Percentiles rank a stretch among this genome's conserved stretches.
Evolutionary conservation across 768 basidiomycete genomes (phyloP).

Genomic region (Psilocybe cyanescens): DNA sequence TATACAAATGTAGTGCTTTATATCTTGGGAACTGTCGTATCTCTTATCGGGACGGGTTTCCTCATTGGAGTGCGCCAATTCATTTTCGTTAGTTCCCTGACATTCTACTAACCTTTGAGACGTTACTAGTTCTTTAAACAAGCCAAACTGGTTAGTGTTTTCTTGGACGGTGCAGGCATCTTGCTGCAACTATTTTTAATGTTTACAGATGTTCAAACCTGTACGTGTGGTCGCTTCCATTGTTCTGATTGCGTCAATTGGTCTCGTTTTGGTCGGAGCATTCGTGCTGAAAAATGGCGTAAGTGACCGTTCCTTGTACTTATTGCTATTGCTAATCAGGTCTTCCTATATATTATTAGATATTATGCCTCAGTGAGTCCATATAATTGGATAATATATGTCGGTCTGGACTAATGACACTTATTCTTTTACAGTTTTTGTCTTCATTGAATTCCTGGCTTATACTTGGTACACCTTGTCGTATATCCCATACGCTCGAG

Average conservation of each 20-base stretch:
- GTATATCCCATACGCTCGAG: conserved; percentile 91
- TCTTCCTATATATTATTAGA: conserved; percentile 34
- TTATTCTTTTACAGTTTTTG: conserved; percentile 64
- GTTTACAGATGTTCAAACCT: conserved; percentile 88
- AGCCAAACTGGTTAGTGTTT: conserved; percentile 66
- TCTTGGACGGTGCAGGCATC: not conserved
- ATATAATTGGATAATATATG: not conserved
- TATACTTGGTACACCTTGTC: conserved; percentile 89
- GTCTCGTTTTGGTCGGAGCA: conserved; percentile 82
- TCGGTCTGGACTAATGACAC: conserved; percentile 8
- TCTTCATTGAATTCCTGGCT: conserved; percentile 89
- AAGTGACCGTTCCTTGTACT: conserved; percentile 22
- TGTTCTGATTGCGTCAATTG: conserved; percentile 78
- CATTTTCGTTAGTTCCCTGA: not conserved
- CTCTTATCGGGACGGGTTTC: conserved; percentile 89
- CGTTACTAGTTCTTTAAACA: conserved; percentile 74
- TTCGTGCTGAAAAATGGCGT: conserved; percentile 77
- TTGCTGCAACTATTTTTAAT: not conserved
- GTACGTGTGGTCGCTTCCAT: conserved; percentile 84
- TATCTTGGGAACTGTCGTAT: conserved; percentile 79
- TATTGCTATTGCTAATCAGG: conserved; percentile 1
- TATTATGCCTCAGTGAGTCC: conserved; percentile 69
- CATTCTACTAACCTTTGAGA: not conserved
- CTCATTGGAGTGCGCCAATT: conserved; percentile 74
- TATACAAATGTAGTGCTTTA: conserved; percentile 64